Conservation (phyloP, 2,329 filamentous ascomycete genomes). For the Calonectria leucothoes region DNA sequence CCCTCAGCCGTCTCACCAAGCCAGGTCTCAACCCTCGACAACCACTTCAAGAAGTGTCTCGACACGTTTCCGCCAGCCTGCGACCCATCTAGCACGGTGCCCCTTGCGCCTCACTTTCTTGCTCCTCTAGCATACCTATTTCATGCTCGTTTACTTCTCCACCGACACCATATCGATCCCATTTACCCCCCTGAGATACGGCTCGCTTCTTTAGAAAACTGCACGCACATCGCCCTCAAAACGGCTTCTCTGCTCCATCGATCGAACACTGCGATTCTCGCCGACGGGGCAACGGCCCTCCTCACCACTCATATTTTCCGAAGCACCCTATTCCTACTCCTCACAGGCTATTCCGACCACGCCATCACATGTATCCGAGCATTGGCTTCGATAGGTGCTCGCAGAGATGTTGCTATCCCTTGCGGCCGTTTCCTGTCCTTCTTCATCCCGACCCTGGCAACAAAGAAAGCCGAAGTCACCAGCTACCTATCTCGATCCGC, state of each 20-base stretch:
- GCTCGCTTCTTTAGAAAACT: slow-evolving; percentile 79
- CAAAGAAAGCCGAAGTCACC: slow-evolving; percentile 61
- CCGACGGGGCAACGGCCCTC: slow-evolving; percentile 77
- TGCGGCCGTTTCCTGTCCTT: slow-evolving; percentile 87
- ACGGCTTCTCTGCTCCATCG: slow-evolving; percentile 82
- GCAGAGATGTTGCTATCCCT: slow-evolving; percentile 77
- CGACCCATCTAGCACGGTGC: slow-evolving; percentile 72
- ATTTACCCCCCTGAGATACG: slow-evolving; percentile 74
- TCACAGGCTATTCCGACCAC: slow-evolving; percentile 77
- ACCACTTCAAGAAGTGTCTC: slow-evolving; percentile 81
- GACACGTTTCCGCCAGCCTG: slow-evolving; percentile 80
- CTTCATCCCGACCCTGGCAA: slow-evolving; percentile 77
- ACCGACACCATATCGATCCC: slow-evolving; percentile 88
- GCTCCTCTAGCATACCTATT: slow-evolving; percentile 83
- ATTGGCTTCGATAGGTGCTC: slow-evolving; percentile 76
- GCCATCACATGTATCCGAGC: slow-evolving; percentile 80
- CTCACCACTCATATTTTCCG: slow-evolving; percentile 89
- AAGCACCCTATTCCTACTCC: slow-evolving; percentile 82
- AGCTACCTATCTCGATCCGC: slow-evolving; percentile 50
- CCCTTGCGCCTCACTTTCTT: slow-evolving; percentile 79
- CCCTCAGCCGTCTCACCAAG: slow-evolving; percentile 73
- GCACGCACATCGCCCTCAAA: slow-evolving; percentile 79
- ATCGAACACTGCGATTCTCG: slow-evolving; percentile 65
- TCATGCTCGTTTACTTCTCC: slow-evolving; percentile 84
- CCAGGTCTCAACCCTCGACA: slow-evolving; percentile 82